Conservation (phyloP, 306 rosid species). For the Fragaria iinumae region DNA sequence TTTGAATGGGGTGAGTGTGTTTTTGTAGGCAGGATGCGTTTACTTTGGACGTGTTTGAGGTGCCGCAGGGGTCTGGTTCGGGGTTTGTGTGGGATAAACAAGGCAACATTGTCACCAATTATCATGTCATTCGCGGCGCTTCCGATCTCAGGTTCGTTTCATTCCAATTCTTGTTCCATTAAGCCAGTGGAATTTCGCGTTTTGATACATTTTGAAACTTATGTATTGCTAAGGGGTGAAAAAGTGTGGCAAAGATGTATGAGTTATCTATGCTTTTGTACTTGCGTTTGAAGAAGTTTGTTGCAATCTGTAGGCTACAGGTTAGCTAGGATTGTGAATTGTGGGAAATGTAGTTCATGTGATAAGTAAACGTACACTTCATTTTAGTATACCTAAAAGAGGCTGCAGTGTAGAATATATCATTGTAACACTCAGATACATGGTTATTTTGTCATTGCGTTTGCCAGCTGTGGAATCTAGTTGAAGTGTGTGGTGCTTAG, state of each 20-base stretch:
- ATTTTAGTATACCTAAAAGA: not conserved
- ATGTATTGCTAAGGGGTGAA: not conserved
- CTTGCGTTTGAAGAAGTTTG: not conserved
- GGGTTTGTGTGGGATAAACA: conserved; percentile 93
- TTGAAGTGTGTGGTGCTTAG: not conserved
- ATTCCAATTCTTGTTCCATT: not conserved
- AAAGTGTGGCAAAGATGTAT: not conserved
- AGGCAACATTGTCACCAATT: conserved; percentile 90
- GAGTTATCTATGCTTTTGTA: not conserved
- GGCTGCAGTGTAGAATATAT: not conserved
- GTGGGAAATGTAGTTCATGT: not conserved
- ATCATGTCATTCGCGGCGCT: conserved; percentile 97
- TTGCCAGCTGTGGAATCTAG: not conserved
- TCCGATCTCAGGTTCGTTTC: conserved; percentile 84
- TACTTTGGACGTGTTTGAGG: conserved; percentile 92
- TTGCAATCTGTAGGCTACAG: not conserved
- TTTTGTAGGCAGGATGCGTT: conserved; percentile 89
- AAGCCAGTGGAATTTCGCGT: too few species aligned
- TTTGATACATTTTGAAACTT: not conserved
- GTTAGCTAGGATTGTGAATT: not conserved
- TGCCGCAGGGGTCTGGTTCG: conserved; percentile 96
- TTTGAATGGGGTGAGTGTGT: not conserved
- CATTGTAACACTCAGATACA: not conserved
- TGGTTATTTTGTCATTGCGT: not conserved
- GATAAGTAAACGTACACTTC: not conserved